These are phyloP conservation scores for Ophiostoma triangulosporum DNA, from an alignment of 2,329 filamentous ascomycete genomes.

Conservation along the genomic window DNA sequence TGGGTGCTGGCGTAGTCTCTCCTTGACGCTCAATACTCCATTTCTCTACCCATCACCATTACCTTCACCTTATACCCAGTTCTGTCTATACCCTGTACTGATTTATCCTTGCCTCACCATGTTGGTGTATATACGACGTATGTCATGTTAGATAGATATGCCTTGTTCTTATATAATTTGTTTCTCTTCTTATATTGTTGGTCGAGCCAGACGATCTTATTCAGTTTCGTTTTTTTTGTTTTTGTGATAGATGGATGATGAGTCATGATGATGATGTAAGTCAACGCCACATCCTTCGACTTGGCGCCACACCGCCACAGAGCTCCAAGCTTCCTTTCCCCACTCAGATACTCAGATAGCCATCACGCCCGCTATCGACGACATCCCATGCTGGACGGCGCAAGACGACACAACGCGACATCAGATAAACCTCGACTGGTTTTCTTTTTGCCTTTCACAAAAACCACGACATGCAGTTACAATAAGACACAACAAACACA, in stretches of 20 bases:
- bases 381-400: slow-evolving; percentile 14
- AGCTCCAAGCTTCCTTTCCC: not conserved
- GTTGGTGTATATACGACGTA: not conserved
- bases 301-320: slow-evolving; percentile 1
- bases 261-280: no score
- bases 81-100: not conserved
- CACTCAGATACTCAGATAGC: not conserved
- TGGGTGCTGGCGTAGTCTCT: slow-evolving; percentile 49
- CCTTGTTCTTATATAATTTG: not conserved
- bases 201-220: no score
- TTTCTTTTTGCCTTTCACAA: no score
- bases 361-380: not conserved
- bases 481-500: not conserved
- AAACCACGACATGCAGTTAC: not conserved
- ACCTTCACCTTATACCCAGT: not conserved
- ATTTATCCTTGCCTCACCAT: not conserved
- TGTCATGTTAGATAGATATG: not conserved
- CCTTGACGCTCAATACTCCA: not conserved
- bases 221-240: no score
- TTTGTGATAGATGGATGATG: no score
- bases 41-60: not conserved
- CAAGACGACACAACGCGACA: not conserved
- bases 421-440: no score
- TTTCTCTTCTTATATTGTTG: not conserved
- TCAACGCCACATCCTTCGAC: no score